A percentile compares a stretch with the other conserved stretches of the same genome.
Evolutionary conservation across 106 monocot species (phyloP).

Genomic region (Dactylorhiza incarnata): DNA sequence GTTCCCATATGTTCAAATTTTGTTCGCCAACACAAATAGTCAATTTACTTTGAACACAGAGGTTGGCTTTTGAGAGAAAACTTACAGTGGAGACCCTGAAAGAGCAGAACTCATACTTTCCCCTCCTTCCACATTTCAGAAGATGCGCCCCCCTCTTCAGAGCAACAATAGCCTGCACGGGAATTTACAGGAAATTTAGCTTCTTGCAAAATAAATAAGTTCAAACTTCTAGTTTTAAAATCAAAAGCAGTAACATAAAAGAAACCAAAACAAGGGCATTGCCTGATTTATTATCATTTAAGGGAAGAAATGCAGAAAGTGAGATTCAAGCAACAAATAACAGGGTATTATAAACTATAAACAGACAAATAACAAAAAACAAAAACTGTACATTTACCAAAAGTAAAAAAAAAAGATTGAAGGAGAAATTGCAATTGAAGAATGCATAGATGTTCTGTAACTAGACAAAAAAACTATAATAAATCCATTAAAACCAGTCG

Average conservation of each 20-base stretch:
- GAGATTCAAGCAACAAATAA: background rate
- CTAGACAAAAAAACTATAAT: background rate
- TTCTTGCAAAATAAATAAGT: background rate
- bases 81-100: constrained; percentile 60
- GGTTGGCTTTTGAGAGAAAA: background rate
- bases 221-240: background rate
- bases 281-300: background rate
- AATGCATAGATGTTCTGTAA: background rate
- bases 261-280: background rate
- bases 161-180: constrained; percentile 49
- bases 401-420: background rate
- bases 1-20: no score
- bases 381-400: background rate
- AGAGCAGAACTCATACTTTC: constrained; percentile 54
- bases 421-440: background rate
- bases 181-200: background rate
- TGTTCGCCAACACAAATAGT: background rate
- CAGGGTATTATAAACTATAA: background rate
- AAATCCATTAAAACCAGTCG: background rate
- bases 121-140: constrained; percentile 67
- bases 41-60: background rate
- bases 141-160: constrained; percentile 74
- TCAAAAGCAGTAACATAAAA: background rate
- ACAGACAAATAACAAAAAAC: background rate
- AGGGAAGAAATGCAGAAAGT: background rate